phyloP scores from a whole-genome alignment of 2,329 filamentous ascomycete genomes.

The Dactylonectria macrodidyma region DNA sequence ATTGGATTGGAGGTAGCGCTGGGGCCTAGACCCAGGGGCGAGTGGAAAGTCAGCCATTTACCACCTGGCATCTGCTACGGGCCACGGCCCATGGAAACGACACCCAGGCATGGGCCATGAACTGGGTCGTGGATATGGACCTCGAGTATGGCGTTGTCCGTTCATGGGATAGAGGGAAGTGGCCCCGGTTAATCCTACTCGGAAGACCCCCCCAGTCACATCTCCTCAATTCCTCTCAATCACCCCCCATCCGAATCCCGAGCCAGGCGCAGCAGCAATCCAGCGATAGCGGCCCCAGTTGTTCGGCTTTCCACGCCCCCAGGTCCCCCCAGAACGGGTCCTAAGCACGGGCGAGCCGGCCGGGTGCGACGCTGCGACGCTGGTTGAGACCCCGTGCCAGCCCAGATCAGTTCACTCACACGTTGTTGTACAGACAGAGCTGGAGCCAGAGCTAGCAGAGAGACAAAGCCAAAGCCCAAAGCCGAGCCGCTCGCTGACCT shows the following conservation, averaged over 20 bases:
- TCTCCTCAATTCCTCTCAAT: too few relatives aligned
- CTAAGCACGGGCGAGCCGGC: constrained; percentile 23
- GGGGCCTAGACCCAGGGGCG: constrained; percentile 1
- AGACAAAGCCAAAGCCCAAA: not conserved
- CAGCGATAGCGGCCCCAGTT: constrained; percentile 31
- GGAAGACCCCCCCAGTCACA: not conserved
- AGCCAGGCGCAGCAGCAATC: constrained; percentile 16
- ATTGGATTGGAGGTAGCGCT: constrained; percentile 11
- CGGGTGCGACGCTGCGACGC: constrained; percentile 13
- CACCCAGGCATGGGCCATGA: too few relatives aligned
- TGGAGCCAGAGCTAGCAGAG: not conserved
- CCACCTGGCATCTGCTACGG: constrained; percentile 23
- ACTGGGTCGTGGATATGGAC: too few relatives aligned
- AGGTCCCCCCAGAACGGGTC: constrained; percentile 1
- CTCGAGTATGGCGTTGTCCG: constrained; percentile 2
- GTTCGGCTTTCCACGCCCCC: constrained; percentile 23
- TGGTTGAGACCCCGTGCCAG: constrained; percentile 22
- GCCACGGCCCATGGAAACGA: not conserved
- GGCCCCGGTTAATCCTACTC: not conserved
- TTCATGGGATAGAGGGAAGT: constrained; percentile 13
- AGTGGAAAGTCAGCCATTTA: constrained; percentile 32
- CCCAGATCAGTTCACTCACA: constrained; percentile 38
- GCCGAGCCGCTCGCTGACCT: constrained; percentile 39
- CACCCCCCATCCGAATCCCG: constrained; percentile 11
- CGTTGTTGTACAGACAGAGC: constrained; percentile 14